Base-by-base conservation (phyloP, 345 rosid genomes). In the Bruguiera sexangula region DNA sequence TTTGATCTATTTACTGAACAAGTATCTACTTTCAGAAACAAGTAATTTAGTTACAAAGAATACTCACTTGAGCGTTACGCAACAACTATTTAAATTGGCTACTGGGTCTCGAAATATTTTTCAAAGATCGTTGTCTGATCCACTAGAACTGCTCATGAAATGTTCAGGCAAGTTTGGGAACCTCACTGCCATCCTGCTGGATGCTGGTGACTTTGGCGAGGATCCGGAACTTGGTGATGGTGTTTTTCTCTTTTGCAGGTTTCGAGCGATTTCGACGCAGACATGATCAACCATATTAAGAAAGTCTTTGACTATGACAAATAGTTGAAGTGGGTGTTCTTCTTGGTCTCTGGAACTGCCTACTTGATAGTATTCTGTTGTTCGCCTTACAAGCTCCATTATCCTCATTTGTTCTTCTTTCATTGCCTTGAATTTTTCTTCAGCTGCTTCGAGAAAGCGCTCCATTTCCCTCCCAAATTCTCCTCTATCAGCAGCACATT, bases 341-440 rank as follows among this genome's bases (percentile, higher is more conserved):
- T 79, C 88, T 11, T 58, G 55, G 21, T 84, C 75, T 37, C 78
- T 88, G 3, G 83, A 65, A 65, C 73, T 81, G 61, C 92, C 90
- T 29, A 88, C 83, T 76, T 94, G 97, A 48, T 84, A 95, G 70
- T 91, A 95, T 51, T 86, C 96, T 0, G 93, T 82, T 61, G 97
- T 95, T 43, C 74, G 80, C 80, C 71, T 87, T 67, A 95, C 96
- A 43, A 84, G 68, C 30, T 83, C 92, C 85, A 85, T 80, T 5
- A 86, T 87, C 52, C 84, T 83, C 29, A 13, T 69, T 69, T 89
- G 90, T 75, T 85, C 93, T 15, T 80, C 81, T 62, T 69, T 83
- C 64, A 87, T 63, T 3, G 37, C 24, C 7, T 73, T 79, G 54
- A 89, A 37, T 53, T 95, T 97, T 60, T 79, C 76, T 24, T 87